Evolutionary conservation across 2,329 filamentous ascomycete species (phyloP).

Genomic region (Colletotrichum destructivum): DNA sequence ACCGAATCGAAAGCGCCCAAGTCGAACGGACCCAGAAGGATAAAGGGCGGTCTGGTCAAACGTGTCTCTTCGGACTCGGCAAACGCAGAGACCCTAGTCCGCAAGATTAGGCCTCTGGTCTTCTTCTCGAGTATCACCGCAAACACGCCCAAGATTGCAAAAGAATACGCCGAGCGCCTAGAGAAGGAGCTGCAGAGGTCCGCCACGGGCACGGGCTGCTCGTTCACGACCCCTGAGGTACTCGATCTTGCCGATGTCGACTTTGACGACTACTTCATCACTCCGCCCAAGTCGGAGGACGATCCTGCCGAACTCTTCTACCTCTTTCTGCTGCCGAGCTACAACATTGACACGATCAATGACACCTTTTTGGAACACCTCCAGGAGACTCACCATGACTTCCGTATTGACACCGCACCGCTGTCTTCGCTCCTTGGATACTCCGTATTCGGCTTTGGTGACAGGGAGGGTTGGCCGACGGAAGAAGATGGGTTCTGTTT

Average conservation of each 20-base stretch:
- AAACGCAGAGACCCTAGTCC: constrained; percentile 49
- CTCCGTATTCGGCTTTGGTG: constrained; percentile 94
- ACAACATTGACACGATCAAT: constrained; percentile 95
- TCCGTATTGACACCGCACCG: constrained; percentile 92
- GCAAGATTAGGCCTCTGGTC: constrained; percentile 79
- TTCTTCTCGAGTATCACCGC: constrained; percentile 94
- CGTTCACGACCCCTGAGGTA: constrained; percentile 72
- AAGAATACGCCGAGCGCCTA: constrained; percentile 72
- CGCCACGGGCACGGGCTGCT: constrained; percentile 51
- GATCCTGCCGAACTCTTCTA: constrained; percentile 81
- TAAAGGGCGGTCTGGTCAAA: constrained; percentile 59
- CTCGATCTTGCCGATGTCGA: constrained; percentile 89
- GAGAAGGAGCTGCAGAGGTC: constrained; percentile 67
- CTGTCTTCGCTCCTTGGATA: constrained; percentile 85
- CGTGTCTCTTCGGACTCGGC: constrained; percentile 22
- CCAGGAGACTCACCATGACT: constrained; percentile 95
- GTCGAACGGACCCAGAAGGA: constrained; percentile 63
- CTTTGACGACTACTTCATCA: constrained; percentile 93
- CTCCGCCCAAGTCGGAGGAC: constrained; percentile 73
- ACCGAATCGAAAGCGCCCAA: constrained; percentile 50
- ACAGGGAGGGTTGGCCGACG: constrained; percentile 91
- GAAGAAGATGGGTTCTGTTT: constrained; percentile 94
- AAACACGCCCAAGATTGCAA: constrained; percentile 82
- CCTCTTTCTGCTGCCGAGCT: constrained; percentile 87
- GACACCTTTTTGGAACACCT: constrained; percentile 90